A percentile compares a stretch with the other conserved stretches of the same genome.
Conservation (phyloP, 108 stramenopile genomes). For the Aurantiochytrium sp. region DNA sequence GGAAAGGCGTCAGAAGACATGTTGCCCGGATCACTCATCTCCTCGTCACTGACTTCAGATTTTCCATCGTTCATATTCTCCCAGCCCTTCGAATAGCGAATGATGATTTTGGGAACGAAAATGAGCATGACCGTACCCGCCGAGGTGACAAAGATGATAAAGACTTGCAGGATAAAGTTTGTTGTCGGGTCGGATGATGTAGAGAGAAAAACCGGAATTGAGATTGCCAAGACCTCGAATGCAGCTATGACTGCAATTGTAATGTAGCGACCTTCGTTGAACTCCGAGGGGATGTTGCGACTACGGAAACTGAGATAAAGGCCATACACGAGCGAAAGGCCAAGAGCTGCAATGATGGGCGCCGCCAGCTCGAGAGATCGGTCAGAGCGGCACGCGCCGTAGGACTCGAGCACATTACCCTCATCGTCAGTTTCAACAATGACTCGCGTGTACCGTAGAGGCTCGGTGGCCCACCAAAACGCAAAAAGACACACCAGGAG, state of each 20-base stretch:
- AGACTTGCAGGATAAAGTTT: background rate
- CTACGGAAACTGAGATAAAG: background rate
- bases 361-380: background rate
- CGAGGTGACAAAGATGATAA: background rate
- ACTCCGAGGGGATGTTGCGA: background rate
- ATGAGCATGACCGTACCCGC: background rate
- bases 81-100: background rate
- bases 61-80: background rate
- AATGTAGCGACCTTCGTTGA: background rate
- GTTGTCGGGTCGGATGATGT: background rate
- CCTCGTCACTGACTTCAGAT: background rate
- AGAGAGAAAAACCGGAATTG: background rate
- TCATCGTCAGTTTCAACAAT: background rate
- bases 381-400: background rate
- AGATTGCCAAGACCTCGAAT: background rate
- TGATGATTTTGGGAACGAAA: conserved; percentile 7
- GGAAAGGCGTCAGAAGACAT: background rate
- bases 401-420: background rate
- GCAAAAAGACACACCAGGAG: background rate
- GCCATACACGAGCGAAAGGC: background rate
- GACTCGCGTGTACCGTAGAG: background rate
- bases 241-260: background rate
- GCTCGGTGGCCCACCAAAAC: background rate
- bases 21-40: background rate
- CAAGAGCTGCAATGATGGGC: background rate